Evolutionary conservation across 2,329 filamentous ascomycete species (phyloP).

Genomic region (Drechslerella coelobrocha): DNA sequence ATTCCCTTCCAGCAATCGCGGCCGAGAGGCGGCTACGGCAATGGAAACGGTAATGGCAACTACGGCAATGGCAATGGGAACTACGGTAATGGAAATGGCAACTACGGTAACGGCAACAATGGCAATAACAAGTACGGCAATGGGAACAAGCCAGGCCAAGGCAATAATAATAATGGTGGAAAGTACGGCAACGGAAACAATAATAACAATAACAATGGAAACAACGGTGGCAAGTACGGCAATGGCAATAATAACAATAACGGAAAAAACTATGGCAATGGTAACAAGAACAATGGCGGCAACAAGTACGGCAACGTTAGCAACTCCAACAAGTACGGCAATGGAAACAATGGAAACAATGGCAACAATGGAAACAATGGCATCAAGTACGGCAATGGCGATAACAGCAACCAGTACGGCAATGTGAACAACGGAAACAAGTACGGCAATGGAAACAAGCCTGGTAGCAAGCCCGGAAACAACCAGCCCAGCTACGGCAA

Average conservation of each 20-base stretch:
- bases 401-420: background rate
- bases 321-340: background rate
- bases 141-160: background rate
- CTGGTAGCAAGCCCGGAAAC: background rate
- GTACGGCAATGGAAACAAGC: background rate
- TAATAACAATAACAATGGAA: background rate
- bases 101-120: background rate
- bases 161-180: background rate
- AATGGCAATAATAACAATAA: background rate
- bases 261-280: background rate
- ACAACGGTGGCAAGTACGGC: background rate
- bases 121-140: background rate
- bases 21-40: too few relatives aligned
- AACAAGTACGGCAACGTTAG: background rate
- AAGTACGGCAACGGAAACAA: background rate
- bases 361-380: background rate
- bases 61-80: background rate
- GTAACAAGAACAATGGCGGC: background rate
- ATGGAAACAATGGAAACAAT: background rate
- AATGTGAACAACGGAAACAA: background rate
- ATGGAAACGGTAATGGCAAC: too few relatives aligned
- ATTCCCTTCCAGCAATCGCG: constrained; percentile 22
- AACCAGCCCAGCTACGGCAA: too few relatives aligned
- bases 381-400: background rate
- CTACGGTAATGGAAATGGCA: background rate